Evolutionary conservation across 106 monocot species (phyloP).

Genomic region (Dendrobium catenatum): DNA sequence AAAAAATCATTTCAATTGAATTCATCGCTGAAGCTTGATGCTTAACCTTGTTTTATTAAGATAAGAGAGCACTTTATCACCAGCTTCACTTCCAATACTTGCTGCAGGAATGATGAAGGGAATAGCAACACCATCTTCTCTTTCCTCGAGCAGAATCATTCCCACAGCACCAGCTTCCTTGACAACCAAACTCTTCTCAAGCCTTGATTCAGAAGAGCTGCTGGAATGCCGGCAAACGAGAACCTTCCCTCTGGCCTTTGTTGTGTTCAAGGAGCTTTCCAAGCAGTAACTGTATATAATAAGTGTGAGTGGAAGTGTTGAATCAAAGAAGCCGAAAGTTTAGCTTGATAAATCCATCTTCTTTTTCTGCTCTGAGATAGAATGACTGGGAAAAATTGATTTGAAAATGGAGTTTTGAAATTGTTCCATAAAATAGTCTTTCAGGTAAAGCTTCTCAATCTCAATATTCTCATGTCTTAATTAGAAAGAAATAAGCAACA

Average conservation of each 20-base stretch:
- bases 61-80: conserved; percentile 65
- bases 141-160: conserved; percentile 83
- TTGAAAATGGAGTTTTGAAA: no score
- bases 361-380: no score
- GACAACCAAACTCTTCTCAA: conserved; percentile 59
- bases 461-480: no score
- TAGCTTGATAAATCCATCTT: background rate
- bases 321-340: background rate
- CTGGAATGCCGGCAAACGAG: conserved; percentile 64
- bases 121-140: conserved; percentile 53
- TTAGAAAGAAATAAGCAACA: no score
- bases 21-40: background rate
- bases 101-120: conserved; percentile 68
- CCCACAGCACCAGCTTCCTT: conserved; percentile 74
- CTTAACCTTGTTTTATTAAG: conserved; percentile 62
- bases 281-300: conserved; percentile 58
- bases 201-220: conserved; percentile 58
- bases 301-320: background rate
- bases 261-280: conserved; percentile 78
- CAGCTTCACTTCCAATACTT: conserved; percentile 35
- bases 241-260: conserved; percentile 64
- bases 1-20: background rate
- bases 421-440: no score
- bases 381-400: no score
- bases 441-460: no score